Evolutionary conservation across 2,329 filamentous ascomycete genomes (phyloP), one percentile per base, ranked within the genome.

Genomic region (Cytospora piceicola): DNA sequence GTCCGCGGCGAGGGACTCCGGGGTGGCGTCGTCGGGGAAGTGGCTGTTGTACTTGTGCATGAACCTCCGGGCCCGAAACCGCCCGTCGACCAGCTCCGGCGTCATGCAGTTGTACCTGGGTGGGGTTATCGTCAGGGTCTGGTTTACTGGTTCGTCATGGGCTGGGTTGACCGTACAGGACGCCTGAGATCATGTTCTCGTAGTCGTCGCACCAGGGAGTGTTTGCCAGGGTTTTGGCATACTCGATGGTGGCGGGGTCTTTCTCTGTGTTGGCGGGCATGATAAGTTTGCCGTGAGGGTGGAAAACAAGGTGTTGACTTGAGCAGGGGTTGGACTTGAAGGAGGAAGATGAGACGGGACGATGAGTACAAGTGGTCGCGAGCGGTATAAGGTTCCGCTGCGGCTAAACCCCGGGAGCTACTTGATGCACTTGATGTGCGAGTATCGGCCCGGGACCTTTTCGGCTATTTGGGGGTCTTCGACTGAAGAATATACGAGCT

Each of bases 131-230:
- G 24, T 27, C 20, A 62, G 54, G 11, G 55, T 29, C 29, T 27
- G 9, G 39, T 4, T 4, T 20, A 27, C 39, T 9, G 17, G n/a
- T 54, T n/a, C n/a, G 8, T 30, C 17, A 15, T 11, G 27, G 17
- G 27, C 2, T 32, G 5, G 1, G 2, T 1, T n/a, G 20, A 22
- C 72, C 80, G 70, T 73, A 86, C 84, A 88, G 77, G 78, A 88
- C 85, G 32, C 86, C 85, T 0, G 85, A 88, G 57, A 89, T 84
- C 85, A 89, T 88, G 71, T 83, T 85, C 71, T 88, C 84, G 62
- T 88, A 89, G 67, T 88, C 82, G 9, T 88, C 85, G 66, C 83
- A 83, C 78, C 82, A 85, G 0, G 85, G 85, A 1, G 83, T 77
- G 67, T 86, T 80, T 12, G 80, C 75, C 14, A 86, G 74, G 39